Percentiles rank a stretch among this genome's conserved stretches.
Evolutionary conservation across 177 flowering plant species (phyloP).

Genomic region (Tripterygium wilfordii): DNA sequence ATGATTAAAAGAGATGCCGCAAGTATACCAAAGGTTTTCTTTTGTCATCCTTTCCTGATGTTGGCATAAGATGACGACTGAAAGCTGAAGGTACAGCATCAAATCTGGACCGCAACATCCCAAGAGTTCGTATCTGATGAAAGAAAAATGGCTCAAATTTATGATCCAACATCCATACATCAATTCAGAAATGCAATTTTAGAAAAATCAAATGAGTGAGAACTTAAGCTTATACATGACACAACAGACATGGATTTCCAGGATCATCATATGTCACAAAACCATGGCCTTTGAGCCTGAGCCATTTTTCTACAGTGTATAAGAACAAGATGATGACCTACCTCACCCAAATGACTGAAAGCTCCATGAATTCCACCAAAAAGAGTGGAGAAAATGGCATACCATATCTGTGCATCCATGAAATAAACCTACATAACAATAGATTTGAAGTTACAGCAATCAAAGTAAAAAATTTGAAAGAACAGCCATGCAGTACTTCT

Average conservation of each 20-base stretch:
- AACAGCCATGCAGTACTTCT: no score
- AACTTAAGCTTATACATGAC: no score
- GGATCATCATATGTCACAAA: background rate
- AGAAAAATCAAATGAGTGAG: no score
- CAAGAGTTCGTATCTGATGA: constrained; percentile 87
- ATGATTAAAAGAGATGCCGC: no score
- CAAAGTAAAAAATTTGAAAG: no score
- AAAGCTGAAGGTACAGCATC: constrained; percentile 76
- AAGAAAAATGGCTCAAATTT: constrained; percentile 2
- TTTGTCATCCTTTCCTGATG: constrained; percentile 22
- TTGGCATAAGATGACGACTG: constrained; percentile 61
- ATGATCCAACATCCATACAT: no score
- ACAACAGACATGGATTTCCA: background rate
- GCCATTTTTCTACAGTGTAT: background rate
- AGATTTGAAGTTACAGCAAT: background rate
- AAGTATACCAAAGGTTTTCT: constrained; percentile 40
- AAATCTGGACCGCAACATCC: constrained; percentile 95
- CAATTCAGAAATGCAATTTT: no score
- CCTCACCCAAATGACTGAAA: constrained; percentile 98
- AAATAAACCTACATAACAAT: constrained; percentile 72
- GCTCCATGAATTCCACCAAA: constrained; percentile 94
- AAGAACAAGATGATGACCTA: constrained; percentile 28
- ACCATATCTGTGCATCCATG: constrained; percentile 99
- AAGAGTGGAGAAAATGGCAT: constrained; percentile 87
- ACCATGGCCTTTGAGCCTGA: no score